A percentile compares a stretch with the other conserved stretches of the same genome.
phyloP scores from a whole-genome alignment of 2,329 filamentous ascomycete genomes.

The Tolypocladium album region DNA sequence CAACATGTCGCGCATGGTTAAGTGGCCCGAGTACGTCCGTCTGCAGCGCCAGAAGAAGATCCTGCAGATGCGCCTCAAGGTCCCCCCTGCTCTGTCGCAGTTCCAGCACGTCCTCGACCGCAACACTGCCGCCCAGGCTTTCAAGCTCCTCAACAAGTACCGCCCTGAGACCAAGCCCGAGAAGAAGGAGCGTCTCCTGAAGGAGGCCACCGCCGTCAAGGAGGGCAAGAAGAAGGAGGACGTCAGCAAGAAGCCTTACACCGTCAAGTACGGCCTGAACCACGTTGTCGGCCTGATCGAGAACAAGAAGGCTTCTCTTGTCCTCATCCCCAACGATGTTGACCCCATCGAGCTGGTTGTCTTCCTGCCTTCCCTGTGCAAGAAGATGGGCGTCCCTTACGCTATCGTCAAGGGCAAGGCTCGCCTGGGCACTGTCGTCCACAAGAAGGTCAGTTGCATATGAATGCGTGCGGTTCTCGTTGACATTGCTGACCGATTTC shows the following conservation, averaged over 20 bases:
- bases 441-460: constrained; percentile 74
- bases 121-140: constrained; percentile 91
- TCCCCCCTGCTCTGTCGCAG: constrained; percentile 92
- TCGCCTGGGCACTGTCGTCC: constrained; percentile 93
- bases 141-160: constrained; percentile 99
- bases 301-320: constrained; percentile 99
- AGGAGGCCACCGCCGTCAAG: constrained; percentile 95
- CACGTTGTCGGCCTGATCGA: constrained; percentile 95
- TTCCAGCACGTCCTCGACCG: constrained; percentile 96
- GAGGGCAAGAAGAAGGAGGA: constrained; percentile 99
- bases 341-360: constrained; percentile 99
- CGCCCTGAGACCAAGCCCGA: constrained; percentile 96
- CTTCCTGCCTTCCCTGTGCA: constrained; percentile 97
- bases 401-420: constrained; percentile 99
- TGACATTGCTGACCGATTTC: neutral
- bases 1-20: constrained; percentile 96
- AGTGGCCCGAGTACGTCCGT: constrained; percentile 98
- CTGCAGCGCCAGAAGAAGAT: constrained; percentile 94
- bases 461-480: no score
- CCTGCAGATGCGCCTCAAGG: constrained; percentile 96
- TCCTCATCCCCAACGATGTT: constrained; percentile 98
- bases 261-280: constrained; percentile 99
- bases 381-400: constrained; percentile 99
- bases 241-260: constrained; percentile 99
- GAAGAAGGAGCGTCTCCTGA: constrained; percentile 99